These are phyloP conservation scores for Andrographis paniculata DNA, from an alignment of 305 asterid species.

Conservation along the genomic window DNA sequence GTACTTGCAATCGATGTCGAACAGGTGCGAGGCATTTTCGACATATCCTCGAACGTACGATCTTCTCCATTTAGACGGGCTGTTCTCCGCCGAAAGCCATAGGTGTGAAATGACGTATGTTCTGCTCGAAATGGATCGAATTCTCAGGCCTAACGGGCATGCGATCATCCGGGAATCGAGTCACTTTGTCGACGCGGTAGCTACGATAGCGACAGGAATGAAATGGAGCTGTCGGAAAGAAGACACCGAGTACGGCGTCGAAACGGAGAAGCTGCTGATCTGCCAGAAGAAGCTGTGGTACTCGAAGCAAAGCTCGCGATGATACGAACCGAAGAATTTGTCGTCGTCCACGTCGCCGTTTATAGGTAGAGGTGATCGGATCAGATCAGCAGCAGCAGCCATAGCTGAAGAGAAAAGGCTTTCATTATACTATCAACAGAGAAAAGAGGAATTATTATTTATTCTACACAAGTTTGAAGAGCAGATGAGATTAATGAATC, in stretches of 20 bases:
- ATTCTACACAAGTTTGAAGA: too few species aligned
- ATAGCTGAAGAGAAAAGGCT: too few species aligned
- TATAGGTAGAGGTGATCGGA: too few species aligned
- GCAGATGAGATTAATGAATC: too few species aligned
- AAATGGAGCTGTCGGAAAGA: constrained; percentile 83
- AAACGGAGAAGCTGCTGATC: constrained; percentile 61
- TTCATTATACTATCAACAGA: too few species aligned
- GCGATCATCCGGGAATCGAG: constrained; percentile 77
- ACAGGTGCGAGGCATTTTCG: constrained; percentile 99
- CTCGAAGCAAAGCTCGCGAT: constrained; percentile 31
- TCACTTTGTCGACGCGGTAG: constrained; percentile 53
- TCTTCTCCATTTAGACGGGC: constrained; percentile 83
- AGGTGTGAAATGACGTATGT: constrained; percentile 92
- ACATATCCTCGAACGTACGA: constrained; percentile 99
- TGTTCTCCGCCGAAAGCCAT: constrained; percentile 89
- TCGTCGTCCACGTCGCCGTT: too few species aligned
- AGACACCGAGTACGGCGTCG: constrained; percentile 52
- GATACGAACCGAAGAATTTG: not conserved
- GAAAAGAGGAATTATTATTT: too few species aligned
- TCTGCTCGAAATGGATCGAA: constrained; percentile 90
- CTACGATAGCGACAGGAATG: constrained; percentile 73
- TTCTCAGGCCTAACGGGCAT: constrained; percentile 83
- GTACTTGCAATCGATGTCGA: constrained; percentile 4
- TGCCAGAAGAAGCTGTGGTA: constrained; percentile 99
- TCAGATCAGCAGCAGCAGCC: too few species aligned